Conservation (phyloP, 2,329 filamentous ascomycete species). For the Beauveria medogensis region DNA sequence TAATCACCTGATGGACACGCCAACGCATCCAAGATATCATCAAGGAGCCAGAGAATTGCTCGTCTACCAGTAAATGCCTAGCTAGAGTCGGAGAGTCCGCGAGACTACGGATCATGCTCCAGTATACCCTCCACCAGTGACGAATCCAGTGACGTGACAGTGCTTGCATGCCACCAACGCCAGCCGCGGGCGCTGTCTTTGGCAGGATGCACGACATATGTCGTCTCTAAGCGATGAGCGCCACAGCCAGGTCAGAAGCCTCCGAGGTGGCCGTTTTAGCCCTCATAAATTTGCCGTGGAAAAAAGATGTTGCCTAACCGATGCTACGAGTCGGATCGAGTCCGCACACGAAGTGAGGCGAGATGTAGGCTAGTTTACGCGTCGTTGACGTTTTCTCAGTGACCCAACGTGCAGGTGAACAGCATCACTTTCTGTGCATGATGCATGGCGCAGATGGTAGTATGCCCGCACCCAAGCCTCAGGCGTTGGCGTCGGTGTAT, state of each 20-base stretch:
- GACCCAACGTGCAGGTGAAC: background rate
- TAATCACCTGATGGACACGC: no score
- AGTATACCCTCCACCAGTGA: background rate
- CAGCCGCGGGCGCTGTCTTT: background rate
- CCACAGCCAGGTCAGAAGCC: background rate
- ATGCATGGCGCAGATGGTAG: background rate
- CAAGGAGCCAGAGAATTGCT: background rate
- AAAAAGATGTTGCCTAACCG: background rate
- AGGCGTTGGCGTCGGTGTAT: background rate
- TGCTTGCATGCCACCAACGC: background rate
- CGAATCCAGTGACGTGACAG: background rate
- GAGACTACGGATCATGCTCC: background rate
- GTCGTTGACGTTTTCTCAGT: background rate
- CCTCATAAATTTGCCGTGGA: background rate
- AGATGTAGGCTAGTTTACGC: background rate
- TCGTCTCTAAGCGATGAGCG: background rate
- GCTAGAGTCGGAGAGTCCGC: background rate
- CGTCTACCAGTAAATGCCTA: background rate
- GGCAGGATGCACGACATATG: conserved; percentile 6
- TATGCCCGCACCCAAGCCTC: background rate
- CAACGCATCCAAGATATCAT: no score
- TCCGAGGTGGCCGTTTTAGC: background rate
- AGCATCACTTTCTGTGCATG: background rate
- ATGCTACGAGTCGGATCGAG: background rate
- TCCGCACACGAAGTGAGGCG: background rate